These are phyloP conservation scores for Brassica carinata DNA, from an alignment of 345 rosid genomes.

Conservation along the genomic window DNA sequence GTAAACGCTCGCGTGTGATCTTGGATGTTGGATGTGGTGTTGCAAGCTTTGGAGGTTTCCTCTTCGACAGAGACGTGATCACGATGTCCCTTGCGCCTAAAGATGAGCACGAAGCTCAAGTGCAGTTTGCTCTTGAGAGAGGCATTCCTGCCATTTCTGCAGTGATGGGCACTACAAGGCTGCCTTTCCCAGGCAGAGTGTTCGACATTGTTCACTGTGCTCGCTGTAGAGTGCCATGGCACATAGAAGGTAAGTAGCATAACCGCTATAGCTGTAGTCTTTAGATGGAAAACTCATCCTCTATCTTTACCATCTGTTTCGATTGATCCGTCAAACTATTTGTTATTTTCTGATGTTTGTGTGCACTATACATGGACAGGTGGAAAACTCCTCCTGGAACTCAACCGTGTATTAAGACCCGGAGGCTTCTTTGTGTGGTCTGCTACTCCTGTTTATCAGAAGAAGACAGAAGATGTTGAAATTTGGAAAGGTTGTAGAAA, in stretches of 20 bases:
- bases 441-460: slow-evolving; percentile 97
- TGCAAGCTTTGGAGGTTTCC: slow-evolving; percentile 97
- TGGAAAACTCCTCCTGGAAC: slow-evolving; percentile 88
- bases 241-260: slow-evolving; percentile 75
- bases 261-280: slow-evolving; percentile 5
- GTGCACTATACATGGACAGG: slow-evolving; percentile 47
- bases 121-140: slow-evolving; percentile 96
- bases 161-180: slow-evolving; percentile 95
- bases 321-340: neutral
- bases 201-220: slow-evolving; percentile 97
- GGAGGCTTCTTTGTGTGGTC: slow-evolving; percentile 98
- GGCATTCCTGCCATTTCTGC: slow-evolving; percentile 98
- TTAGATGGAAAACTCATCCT: neutral
- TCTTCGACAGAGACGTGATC: slow-evolving; percentile 83
- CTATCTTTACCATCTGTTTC: neutral
- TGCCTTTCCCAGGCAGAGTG: slow-evolving; percentile 91
- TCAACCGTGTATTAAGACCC: slow-evolving; percentile 80
- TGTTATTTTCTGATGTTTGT: neutral
- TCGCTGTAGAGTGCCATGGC: slow-evolving; percentile 99
- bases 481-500: slow-evolving; percentile 77
- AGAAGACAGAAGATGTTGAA: slow-evolving; percentile 69
- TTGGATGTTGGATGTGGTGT: slow-evolving; percentile 99
- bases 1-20: slow-evolving; percentile 75
- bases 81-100: slow-evolving; percentile 97
- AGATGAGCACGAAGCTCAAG: slow-evolving; percentile 99